Evolutionary conservation across 306 rosid species (phyloP), one percentile per base, ranked within the genome.

Genomic region (Begonia masoniana): DNA sequence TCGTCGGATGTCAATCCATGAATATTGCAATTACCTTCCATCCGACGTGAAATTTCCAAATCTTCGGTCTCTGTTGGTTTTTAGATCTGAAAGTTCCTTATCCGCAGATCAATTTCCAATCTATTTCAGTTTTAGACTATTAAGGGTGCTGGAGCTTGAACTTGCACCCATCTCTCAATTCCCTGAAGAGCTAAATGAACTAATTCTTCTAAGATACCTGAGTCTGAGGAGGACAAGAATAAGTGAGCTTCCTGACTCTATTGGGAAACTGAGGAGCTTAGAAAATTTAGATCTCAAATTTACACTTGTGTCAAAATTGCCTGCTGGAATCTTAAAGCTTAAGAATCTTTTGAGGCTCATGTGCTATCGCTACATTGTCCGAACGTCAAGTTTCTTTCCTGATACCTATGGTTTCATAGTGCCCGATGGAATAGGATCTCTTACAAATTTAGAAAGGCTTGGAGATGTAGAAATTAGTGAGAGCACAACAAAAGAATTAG

Each of bases 121-220:
- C 31, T 57, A 12, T 57, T 36, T 15, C 9, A 57, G 52, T 12
- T 46, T 51, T 15, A 45, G 52, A 46, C 50, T 68, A 13, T 16
- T 57, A n/a, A 62, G 52, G 42, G 56, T 62, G 7, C 50, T 68
- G 11, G 60, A 68, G 23, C 53, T 68, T 1, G 15, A 5, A 3
- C 60, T 43, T 19, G 68, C 73, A 39, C 56, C 68, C 1, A 47
- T 68, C 11, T n/a, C 52, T 3, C 45, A 36, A 8, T 49, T 68
- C 41, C 68, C 60, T 0, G 15, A 51, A 3, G 21, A 46, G 23
- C 26, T 66, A 14, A 63, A 53, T 11, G 19, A 52, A 8, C 47
- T 68, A 1, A 35, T 56, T 12, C 71, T 45, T 42, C 41, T 66
- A 35, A 66, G 10, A 12, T 66, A 52, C 11, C 55, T 66, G 26